Conservation (phyloP, 1,284 basidiomycete species). For the Neolentinus lepideus region DNA sequence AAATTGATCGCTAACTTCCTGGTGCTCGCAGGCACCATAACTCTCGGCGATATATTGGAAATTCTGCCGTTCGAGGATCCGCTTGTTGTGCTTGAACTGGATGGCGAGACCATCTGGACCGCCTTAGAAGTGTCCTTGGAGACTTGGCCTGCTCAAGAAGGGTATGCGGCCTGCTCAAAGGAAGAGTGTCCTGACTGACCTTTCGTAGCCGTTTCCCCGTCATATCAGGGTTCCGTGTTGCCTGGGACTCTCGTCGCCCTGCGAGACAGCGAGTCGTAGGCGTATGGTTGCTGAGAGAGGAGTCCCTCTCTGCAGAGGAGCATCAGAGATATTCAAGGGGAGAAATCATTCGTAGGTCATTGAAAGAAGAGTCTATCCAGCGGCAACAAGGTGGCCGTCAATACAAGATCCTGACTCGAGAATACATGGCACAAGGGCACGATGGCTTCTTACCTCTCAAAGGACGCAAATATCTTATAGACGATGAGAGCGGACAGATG, state of each 20-base stretch:
- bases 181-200: conserved; percentile 4
- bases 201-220: conserved; percentile 78
- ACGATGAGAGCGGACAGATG: conserved; percentile 80
- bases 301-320: conserved; percentile 29
- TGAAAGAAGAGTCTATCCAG: conserved; percentile 46
- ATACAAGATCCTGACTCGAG: conserved; percentile 74
- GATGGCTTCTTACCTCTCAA: conserved; percentile 78
- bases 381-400: conserved; percentile 46
- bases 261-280: conserved; percentile 69
- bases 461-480: conserved; percentile 64
- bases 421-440: conserved; percentile 73
- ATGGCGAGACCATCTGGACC: conserved; percentile 79
- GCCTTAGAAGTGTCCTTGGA: conserved; percentile 71
- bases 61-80: conserved; percentile 90
- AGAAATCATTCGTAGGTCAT: conserved; percentile 26
- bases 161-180: conserved; percentile 34
- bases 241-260: conserved; percentile 77
- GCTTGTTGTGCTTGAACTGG: conserved; percentile 75
- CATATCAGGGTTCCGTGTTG: conserved; percentile 79
- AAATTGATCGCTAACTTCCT: not conserved
- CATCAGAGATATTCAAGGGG: conserved; percentile 22
- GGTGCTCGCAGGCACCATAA: conserved; percentile 50
- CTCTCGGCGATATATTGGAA: conserved; percentile 79
- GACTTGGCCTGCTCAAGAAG: conserved; percentile 89
- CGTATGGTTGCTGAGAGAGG: conserved; percentile 57